A percentile compares a stretch with the other conserved stretches of the same genome.
These are phyloP conservation scores for Zasmidium angulare DNA, from an alignment of 2,329 filamentous ascomycete genomes.

Conservation along the genomic window DNA sequence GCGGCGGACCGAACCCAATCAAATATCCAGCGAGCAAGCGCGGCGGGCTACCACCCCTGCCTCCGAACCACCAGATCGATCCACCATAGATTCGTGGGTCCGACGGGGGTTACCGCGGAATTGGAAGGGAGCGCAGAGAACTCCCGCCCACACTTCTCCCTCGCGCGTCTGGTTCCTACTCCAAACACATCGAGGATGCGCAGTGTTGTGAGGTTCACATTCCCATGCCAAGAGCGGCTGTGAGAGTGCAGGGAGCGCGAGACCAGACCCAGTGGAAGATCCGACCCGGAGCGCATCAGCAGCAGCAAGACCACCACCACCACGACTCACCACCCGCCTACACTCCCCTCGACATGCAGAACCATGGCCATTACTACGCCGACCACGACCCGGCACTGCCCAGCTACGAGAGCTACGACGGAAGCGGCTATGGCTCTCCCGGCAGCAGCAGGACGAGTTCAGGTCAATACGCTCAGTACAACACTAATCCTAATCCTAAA, in stretches of 20 bases:
- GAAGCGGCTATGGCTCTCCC: slow-evolving; percentile 27
- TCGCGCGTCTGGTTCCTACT: background rate
- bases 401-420: slow-evolving; percentile 31
- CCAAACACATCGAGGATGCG: slow-evolving; percentile 3
- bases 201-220: slow-evolving; percentile 6
- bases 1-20: too few relatives aligned
- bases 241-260: slow-evolving; percentile 24
- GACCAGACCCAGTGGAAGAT: slow-evolving; percentile 21
- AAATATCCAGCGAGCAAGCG: too few relatives aligned
- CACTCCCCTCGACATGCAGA: slow-evolving; percentile 23
- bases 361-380: slow-evolving; percentile 23
- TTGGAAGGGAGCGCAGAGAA: background rate
- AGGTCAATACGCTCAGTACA: slow-evolving; percentile 3
- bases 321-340: slow-evolving; percentile 14
- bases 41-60: too few relatives aligned
- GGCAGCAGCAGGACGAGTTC: slow-evolving; percentile 8
- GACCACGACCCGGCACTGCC: slow-evolving; percentile 17
- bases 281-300: slow-evolving; percentile 14
- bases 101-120: too few relatives aligned
- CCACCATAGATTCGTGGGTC: background rate
- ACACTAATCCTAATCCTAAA: background rate
- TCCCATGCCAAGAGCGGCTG: slow-evolving; percentile 23
- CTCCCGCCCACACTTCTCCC: background rate
- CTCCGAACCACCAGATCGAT: too few relatives aligned
- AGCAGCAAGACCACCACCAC: background rate